Percentiles rank a stretch among this genome's conserved stretches.
Conservation (phyloP, 257 asterid species). For the Gentiana macrophylla region DNA sequence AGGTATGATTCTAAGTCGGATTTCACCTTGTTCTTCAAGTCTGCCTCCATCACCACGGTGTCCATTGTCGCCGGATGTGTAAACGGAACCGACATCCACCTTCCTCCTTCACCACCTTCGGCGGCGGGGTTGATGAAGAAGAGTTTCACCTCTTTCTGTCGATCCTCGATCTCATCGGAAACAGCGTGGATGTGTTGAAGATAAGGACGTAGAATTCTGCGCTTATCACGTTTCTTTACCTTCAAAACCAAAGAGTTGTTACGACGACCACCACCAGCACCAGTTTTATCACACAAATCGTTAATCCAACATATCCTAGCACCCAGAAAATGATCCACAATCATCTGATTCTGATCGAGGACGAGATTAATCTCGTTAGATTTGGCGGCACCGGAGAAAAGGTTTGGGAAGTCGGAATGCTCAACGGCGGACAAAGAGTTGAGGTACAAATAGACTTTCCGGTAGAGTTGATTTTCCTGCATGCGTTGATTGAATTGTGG, state of each 20-base stretch:
- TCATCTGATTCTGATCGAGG: constrained; percentile 48
- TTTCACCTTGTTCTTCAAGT: constrained; percentile 66
- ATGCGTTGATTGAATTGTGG: constrained; percentile 79
- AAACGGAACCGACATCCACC: constrained; percentile 69
- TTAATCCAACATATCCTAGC: constrained; percentile 61
- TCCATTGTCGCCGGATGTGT: constrained; percentile 88
- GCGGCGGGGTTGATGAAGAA: constrained; percentile 41
- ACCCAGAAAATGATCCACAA: constrained; percentile 58
- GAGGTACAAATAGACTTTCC: constrained; percentile 54
- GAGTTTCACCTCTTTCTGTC: constrained; percentile 50
- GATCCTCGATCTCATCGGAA: constrained; percentile 68
- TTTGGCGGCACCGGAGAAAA: constrained; percentile 43
- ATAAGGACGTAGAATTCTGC: constrained; percentile 57
- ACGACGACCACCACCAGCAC: constrained; percentile 9
- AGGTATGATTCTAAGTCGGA: constrained; percentile 59
- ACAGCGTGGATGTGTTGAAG: constrained; percentile 57
- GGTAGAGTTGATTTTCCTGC: constrained; percentile 78
- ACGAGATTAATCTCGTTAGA: constrained; percentile 54
- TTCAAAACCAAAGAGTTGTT: constrained; percentile 35
- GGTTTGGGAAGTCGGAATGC: constrained; percentile 78
- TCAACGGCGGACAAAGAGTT: constrained; percentile 66
- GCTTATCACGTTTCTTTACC: constrained; percentile 59
- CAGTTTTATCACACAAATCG: constrained; percentile 5
- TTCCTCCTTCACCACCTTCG: constrained; percentile 38
- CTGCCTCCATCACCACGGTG: constrained; percentile 72